These are phyloP conservation scores for grape (Vitis vinifera) DNA, from an alignment of 164 flowering plant species.

Conservation along the genomic window DNA sequence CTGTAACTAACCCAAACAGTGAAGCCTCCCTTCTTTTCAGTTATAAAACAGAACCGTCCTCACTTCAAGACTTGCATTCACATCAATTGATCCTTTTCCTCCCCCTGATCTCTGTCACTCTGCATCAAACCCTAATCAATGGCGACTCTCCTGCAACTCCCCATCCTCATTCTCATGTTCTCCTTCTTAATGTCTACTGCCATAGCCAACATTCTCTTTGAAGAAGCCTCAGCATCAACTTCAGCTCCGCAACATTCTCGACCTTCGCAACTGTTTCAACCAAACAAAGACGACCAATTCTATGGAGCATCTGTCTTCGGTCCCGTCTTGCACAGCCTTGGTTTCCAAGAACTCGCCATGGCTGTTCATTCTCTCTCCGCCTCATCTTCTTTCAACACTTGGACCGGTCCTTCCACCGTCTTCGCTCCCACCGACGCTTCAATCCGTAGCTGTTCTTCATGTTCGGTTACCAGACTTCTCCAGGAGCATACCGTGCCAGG, in stretches of 20 bases:
- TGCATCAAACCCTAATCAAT: neutral
- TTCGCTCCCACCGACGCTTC: conserved; percentile 66
- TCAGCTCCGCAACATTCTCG: too few relatives aligned
- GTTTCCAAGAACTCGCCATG: conserved; percentile 50
- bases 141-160: neutral
- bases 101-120: too few relatives aligned
- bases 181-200: neutral
- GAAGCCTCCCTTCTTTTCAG: too few relatives aligned
- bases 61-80: too few relatives aligned
- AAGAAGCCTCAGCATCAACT: neutral
- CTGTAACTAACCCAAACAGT: too few relatives aligned
- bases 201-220: too few relatives aligned
- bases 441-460: conserved; percentile 42
- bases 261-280: neutral
- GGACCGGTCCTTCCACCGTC: conserved; percentile 53
- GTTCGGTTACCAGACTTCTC: conserved; percentile 53
- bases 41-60: too few relatives aligned
- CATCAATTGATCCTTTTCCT: too few relatives aligned
- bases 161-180: neutral
- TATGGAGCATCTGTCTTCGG: conserved; percentile 19
- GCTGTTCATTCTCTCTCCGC: conserved; percentile 43
- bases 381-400: conserved; percentile 18
- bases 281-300: neutral
- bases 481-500: conserved; percentile 68
- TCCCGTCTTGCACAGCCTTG: conserved; percentile 44